These are phyloP conservation scores for sweet orange (Citrus sinensis) DNA, from an alignment of 345 rosid species.

Conservation along the genomic window DNA sequence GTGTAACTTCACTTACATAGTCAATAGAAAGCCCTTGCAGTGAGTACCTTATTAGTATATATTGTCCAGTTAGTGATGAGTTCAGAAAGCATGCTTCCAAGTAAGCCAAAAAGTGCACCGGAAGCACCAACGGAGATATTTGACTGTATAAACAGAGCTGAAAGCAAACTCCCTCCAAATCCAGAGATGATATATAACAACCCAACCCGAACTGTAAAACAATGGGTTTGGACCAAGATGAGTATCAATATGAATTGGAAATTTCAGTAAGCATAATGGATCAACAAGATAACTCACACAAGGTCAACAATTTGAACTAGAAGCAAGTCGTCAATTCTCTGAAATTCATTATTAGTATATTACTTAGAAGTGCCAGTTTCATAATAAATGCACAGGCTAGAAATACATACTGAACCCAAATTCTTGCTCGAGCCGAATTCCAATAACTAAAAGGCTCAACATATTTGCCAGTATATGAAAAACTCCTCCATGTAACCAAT, in stretches of 20 bases:
- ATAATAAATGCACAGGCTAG: not conserved
- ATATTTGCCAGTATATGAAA: conserved; percentile 82
- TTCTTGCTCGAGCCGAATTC: conserved; percentile 85
- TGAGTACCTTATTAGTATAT: conserved; percentile 75
- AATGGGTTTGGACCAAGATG: not conserved
- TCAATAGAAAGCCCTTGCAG: not conserved
- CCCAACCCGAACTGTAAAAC: conserved; percentile 57
- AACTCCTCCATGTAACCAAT: conserved; percentile 91
- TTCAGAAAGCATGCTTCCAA: conserved; percentile 97
- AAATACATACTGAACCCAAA: conserved; percentile 77
- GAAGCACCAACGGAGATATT: conserved; percentile 95
- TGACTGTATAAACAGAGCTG: conserved; percentile 78
- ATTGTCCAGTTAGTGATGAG: conserved; percentile 94
- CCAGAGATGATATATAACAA: conserved; percentile 88
- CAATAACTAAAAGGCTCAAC: conserved; percentile 80
- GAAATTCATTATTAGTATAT: not conserved
- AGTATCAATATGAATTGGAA: not conserved
- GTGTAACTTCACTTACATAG: not conserved
- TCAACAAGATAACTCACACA: not conserved
- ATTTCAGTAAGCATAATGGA: not conserved
- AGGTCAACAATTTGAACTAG: not conserved
- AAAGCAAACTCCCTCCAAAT: conserved; percentile 89
- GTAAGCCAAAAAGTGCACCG: conserved; percentile 93
- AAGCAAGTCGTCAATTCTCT: not conserved
- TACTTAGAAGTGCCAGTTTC: not conserved